A percentile compares a stretch with the other conserved stretches of the same genome.
These are phyloP conservation scores for Coffea eugenioides DNA, from an alignment of 257 asterid genomes.

Conservation along the genomic window DNA sequence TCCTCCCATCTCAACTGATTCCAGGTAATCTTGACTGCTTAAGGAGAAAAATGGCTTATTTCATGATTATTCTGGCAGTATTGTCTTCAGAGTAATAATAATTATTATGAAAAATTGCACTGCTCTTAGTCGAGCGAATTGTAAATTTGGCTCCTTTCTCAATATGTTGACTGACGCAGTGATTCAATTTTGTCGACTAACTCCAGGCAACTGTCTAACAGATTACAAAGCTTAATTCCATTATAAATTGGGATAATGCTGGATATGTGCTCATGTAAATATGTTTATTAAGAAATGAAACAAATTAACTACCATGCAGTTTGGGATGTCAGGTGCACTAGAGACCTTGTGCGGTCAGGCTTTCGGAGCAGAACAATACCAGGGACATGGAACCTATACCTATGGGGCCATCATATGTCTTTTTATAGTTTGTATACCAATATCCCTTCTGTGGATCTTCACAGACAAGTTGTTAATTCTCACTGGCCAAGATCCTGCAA, in stretches of 20 bases:
- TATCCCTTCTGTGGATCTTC: constrained; percentile 18
- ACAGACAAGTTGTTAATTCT: constrained; percentile 50
- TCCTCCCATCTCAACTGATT: no score
- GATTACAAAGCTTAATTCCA: no score
- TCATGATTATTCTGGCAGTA: no score
- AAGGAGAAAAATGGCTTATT: no score
- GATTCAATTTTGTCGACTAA: no score
- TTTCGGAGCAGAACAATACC: constrained; percentile 68
- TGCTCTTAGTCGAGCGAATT: no score
- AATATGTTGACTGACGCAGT: no score
- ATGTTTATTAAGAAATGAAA: background rate
- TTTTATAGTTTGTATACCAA: background rate
- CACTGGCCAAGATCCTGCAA: constrained; percentile 64
- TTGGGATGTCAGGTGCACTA: constrained; percentile 79
- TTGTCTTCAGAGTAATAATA: no score
- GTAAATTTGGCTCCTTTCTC: no score
- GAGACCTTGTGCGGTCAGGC: constrained; percentile 23
- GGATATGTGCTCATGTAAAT: background rate
- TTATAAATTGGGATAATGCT: background rate
- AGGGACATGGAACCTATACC: constrained; percentile 51
- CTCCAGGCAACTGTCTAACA: no score
- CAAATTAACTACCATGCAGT: constrained; percentile 31
- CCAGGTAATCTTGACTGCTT: no score
- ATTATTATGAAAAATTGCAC: no score
- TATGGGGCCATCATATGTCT: constrained; percentile 56